A percentile compares a stretch with the other conserved stretches of the same genome.
Conservation (phyloP, 2,329 filamentous ascomycete species). For the Fusarium globosum region DNA sequence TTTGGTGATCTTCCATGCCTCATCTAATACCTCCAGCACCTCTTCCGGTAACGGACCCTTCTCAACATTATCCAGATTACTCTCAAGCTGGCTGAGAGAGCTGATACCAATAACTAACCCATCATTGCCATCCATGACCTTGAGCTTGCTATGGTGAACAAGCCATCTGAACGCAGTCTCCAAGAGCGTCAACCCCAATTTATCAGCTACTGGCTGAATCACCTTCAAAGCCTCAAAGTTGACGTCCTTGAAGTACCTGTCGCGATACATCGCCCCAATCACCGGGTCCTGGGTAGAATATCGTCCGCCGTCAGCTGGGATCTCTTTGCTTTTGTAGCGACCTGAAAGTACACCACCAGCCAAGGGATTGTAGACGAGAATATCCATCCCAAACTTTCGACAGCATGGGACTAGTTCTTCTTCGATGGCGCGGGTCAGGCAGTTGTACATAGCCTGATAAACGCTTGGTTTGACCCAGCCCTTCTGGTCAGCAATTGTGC, state of each 20-base stretch:
- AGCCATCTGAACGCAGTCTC: conserved; percentile 77
- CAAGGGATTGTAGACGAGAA: conserved; percentile 78
- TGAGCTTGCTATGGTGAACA: conserved; percentile 70
- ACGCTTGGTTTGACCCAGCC: conserved; percentile 77
- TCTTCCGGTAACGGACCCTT: conserved; percentile 77
- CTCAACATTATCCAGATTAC: conserved; percentile 61
- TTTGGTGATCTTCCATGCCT: conserved; percentile 19
- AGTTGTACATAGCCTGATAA: conserved; percentile 78
- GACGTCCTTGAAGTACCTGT: conserved; percentile 70
- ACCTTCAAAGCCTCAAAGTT: conserved; percentile 68
- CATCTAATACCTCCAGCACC: conserved; percentile 64
- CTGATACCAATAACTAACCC: conserved; percentile 64
- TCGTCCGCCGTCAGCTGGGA: conserved; percentile 38
- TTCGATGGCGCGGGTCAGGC: conserved; percentile 59
- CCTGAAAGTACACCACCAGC: conserved; percentile 77
- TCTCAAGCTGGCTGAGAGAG: conserved; percentile 59
- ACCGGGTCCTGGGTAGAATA: conserved; percentile 38
- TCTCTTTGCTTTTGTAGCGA: conserved; percentile 55
- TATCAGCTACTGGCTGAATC: conserved; percentile 71
- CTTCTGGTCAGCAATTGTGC: conserved; percentile 61
- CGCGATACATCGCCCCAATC: conserved; percentile 9
- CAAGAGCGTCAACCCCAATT: conserved; percentile 71
- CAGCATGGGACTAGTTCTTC: conserved; percentile 49
- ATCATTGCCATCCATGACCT: conserved; percentile 55
- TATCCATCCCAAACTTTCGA: conserved; percentile 73